Base-by-base conservation (phyloP, 2,329 filamentous ascomycete genomes). In the Berkeleyomyces rouxiae region DNA sequence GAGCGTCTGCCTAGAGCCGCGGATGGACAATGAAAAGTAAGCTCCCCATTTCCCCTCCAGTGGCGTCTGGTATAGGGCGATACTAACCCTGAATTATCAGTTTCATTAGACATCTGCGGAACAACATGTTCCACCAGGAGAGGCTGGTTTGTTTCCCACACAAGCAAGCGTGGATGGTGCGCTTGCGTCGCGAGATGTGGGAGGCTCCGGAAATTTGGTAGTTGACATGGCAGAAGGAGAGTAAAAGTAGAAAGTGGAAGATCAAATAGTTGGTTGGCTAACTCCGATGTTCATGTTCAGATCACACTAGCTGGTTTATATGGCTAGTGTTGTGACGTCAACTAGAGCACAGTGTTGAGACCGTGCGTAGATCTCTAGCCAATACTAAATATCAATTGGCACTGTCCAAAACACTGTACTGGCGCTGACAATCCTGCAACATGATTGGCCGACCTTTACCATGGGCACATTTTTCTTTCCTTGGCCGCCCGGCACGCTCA, bases 11-110 rank as follows among this genome's bases (percentile, higher is more conserved):
- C 74, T 97, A 68, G 93, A 99, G 75, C 93, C 93, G 2, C 82
- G 93, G 70, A 80, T 97, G 10, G 93, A 99, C 71, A 97, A 99
- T 72, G 76, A 79, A 63, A 91, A 88, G 92, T 96, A 72, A 74
- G 84, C 66, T 55, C 13, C 46, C 11, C 13, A 4, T 40, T 5
- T 11, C 47, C 7, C 33, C 40, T 16, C 6, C 7, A 42, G 39
- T 10, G 55, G 9, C 10, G 23, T 6, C 2, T n/a, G 23, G 13
- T 7, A 33, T 33, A 9, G 43, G 10, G 13, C 10, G 33, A 36
- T 58, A 44, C 61, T 62, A 57, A 62, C 51, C 0, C 31, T 39
- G 13, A 40, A 3, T n/a, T 10, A 9, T n/a, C 1, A 75, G 73
- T 31, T 74, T 76, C 40, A 53, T 76, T 46, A 70, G 70, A n/a